Evolutionary conservation across 2,329 filamentous ascomycete genomes (phyloP).

Genomic region (Apiospora aurea): DNA sequence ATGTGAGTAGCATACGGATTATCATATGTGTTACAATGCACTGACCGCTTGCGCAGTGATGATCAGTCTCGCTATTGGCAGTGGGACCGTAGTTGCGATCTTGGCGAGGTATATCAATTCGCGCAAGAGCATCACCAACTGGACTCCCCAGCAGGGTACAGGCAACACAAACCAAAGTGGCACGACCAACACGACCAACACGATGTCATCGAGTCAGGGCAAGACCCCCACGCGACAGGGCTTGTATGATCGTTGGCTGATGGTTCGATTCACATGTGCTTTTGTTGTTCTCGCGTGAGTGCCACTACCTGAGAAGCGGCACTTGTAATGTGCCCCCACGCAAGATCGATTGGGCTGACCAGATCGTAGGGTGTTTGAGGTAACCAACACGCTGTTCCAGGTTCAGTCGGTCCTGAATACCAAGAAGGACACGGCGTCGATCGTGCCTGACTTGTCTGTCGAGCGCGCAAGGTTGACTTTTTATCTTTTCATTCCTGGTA

Average conservation of each 20-base stretch:
- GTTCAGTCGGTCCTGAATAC: slow-evolving; percentile 34
- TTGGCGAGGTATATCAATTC: slow-evolving; percentile 34
- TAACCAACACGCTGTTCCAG: slow-evolving; percentile 39
- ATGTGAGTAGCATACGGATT: slow-evolving; percentile 28
- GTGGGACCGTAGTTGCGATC: slow-evolving; percentile 36
- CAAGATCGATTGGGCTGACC: background rate
- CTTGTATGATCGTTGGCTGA: slow-evolving; percentile 39
- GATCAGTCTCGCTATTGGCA: slow-evolving; percentile 34
- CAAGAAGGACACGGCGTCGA: slow-evolving; percentile 25
- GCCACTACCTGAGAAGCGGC: background rate
- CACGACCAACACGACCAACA: slow-evolving; percentile 6
- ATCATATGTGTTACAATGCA: no score
- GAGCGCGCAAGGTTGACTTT: slow-evolving; percentile 30
- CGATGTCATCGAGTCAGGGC: background rate
- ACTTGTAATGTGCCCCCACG: background rate
- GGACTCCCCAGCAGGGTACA: slow-evolving; percentile 28
- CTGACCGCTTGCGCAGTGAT: slow-evolving; percentile 28
- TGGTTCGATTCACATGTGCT: slow-evolving; percentile 39
- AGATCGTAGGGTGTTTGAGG: slow-evolving; percentile 34
- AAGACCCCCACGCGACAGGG: slow-evolving; percentile 26
- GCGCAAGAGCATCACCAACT: slow-evolving; percentile 36
- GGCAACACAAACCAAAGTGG: slow-evolving; percentile 1
- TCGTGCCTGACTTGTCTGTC: slow-evolving; percentile 28
- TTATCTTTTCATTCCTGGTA: slow-evolving; percentile 31
- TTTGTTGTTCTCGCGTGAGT: slow-evolving; percentile 35